phyloP scores from a whole-genome alignment of 495 filamentous ascomycete species.

The Poronia punctata region DNA sequence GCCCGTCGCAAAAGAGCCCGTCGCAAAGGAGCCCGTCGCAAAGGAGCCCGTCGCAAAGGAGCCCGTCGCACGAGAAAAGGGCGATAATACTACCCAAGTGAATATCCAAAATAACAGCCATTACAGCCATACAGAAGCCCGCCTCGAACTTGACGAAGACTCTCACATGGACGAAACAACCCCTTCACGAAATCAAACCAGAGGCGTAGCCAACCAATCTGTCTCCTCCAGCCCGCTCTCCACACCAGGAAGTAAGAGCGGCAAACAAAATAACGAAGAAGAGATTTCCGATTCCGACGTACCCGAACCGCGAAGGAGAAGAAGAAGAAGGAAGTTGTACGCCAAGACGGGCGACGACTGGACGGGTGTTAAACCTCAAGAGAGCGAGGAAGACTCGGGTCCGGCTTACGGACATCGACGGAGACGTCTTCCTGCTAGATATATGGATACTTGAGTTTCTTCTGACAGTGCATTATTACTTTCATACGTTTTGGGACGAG shows the following conservation, averaged over 20 bases:
- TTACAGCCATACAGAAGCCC: constrained; percentile 21
- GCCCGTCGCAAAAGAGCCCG: constrained; percentile 6
- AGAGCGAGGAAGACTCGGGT: constrained; percentile 13
- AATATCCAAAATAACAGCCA: constrained; percentile 8
- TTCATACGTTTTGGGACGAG: too few relatives aligned
- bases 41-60: constrained; percentile 8
- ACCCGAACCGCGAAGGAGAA: constrained; percentile 9
- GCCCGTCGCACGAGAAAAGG: neutral
- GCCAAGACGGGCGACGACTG: constrained; percentile 19
- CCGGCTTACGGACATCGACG: constrained; percentile 16
- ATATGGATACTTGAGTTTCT: too few relatives aligned
- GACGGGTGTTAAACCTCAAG: constrained; percentile 16
- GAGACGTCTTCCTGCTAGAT: constrained; percentile 18
- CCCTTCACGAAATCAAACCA: constrained; percentile 13
- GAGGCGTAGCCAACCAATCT: constrained; percentile 11
- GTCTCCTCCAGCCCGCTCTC: constrained; percentile 23
- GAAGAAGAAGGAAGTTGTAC: constrained; percentile 8
- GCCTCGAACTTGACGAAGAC: constrained; percentile 17
- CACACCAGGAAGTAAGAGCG: constrained; percentile 13
- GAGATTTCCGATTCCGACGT: constrained; percentile 20
- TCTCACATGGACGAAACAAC: constrained; percentile 14
- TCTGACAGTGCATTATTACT: too few relatives aligned
- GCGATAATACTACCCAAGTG: constrained; percentile 7
- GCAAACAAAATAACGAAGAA: constrained; percentile 6
- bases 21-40: constrained; percentile 11